Percentiles rank a stretch among this genome's conserved stretches.
These are phyloP conservation scores for Irpex sp. DNA, from an alignment of 1,284 basidiomycete genomes.

Conservation along the genomic window DNA sequence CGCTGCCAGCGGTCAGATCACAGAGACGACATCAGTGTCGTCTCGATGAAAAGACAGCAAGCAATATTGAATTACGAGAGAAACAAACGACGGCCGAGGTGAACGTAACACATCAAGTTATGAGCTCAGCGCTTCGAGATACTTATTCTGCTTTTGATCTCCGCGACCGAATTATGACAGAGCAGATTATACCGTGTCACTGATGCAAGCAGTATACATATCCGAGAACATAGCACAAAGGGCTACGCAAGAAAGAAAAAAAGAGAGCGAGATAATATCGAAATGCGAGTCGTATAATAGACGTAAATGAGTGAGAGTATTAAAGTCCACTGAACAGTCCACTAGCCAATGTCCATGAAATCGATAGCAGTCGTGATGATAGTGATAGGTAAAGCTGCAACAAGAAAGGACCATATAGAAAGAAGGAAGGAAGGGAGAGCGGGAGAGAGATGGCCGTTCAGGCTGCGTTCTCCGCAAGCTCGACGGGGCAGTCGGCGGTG, in stretches of 20 bases:
- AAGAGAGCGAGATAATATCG: neutral
- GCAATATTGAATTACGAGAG: no score
- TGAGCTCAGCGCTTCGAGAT: no score
- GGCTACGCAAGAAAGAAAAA: neutral
- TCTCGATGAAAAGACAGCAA: no score
- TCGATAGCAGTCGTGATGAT: neutral
- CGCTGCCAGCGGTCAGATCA: no score
- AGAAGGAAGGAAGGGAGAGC: neutral
- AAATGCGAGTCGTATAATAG: neutral
- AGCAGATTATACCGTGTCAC: neutral
- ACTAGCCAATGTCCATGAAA: conserved; percentile 8
- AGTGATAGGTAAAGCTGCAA: conserved; percentile 2
- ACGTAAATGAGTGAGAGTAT: conserved; percentile 7
- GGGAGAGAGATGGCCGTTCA: conserved; percentile 24
- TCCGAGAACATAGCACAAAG: neutral
- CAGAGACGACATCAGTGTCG: no score
- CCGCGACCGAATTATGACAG: no score
- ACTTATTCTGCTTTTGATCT: no score
- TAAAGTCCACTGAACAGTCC: conserved; percentile 4
- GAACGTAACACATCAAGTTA: no score
- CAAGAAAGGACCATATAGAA: neutral
- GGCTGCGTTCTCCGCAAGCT: conserved; percentile 53
- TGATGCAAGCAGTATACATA: neutral
- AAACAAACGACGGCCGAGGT: no score
- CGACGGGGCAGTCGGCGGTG: conserved; percentile 72